These are phyloP conservation scores for Aspergillus egyptiacus DNA, from an alignment of 495 filamentous ascomycete genomes.

Conservation along the genomic window DNA sequence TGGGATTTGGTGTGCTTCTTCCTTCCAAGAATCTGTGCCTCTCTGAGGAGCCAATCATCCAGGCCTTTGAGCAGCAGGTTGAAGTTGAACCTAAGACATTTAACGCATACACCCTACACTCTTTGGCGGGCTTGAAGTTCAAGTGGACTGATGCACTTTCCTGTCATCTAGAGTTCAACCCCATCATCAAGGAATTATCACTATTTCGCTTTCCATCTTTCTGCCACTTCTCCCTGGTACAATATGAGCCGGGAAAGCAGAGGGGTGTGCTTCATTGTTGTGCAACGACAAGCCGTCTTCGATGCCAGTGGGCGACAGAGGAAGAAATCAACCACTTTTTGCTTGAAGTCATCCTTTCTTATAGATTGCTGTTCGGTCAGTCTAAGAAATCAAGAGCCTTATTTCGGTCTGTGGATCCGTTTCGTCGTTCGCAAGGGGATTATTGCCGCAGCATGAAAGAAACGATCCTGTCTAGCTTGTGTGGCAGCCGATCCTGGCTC, in stretches of 20 bases:
- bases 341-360: constrained; percentile 1
- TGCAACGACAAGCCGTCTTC: constrained; percentile 6
- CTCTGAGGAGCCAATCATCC: constrained; percentile 1
- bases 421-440: background rate
- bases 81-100: constrained; percentile 1
- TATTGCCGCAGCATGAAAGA: background rate
- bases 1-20: constrained; percentile 8
- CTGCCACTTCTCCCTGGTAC: background rate
- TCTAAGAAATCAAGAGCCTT: background rate
- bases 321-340: constrained; percentile 7
- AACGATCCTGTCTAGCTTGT: background rate
- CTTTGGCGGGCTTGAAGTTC: background rate
- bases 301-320: constrained; percentile 11
- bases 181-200: background rate
- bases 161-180: constrained; percentile 9
- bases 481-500: background rate
- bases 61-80: background rate
- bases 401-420: constrained; percentile 4
- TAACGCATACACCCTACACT: constrained; percentile 4
- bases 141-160: constrained; percentile 9
- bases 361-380: constrained; percentile 5
- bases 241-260: background rate
- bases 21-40: constrained; percentile 8
- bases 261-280: background rate
- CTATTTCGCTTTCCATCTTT: constrained; percentile 9